Conservation (phyloP, 2,329 filamentous ascomycete species). For the Rhynchosporium graminicola region DNA sequence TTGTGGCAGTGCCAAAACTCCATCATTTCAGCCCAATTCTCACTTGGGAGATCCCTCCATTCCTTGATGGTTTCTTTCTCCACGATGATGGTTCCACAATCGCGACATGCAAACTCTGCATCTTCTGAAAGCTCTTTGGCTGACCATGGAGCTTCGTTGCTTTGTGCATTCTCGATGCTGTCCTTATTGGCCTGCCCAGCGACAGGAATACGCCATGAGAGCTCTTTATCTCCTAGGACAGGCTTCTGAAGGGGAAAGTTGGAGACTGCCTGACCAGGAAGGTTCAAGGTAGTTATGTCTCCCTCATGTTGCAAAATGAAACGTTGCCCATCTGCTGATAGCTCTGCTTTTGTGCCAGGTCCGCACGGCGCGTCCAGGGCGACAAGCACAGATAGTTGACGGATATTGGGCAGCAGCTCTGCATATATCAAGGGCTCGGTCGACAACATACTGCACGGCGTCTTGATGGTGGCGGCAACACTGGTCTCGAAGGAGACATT, state of each 20-base stretch:
- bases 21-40: conserved; percentile 99
- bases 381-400: conserved; percentile 61
- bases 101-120: conserved; percentile 41
- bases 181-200: conserved; percentile 20
- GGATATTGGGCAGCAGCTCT: conserved; percentile 65
- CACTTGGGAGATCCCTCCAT: conserved; percentile 94
- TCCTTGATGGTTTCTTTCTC: conserved; percentile 44
- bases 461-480: neutral
- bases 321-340: conserved; percentile 49
- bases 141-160: conserved; percentile 49
- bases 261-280: conserved; percentile 43
- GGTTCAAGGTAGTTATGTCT: conserved; percentile 40
- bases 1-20: conserved; percentile 99
- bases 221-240: conserved; percentile 36
- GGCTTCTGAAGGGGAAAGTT: conserved; percentile 28
- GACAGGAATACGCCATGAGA: conserved; percentile 58
- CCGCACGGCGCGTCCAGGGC: conserved; percentile 47
- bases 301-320: conserved; percentile 53
- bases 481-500: conserved; percentile 6
- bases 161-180: conserved; percentile 26
- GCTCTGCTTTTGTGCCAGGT: conserved; percentile 36
- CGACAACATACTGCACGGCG: conserved; percentile 21
- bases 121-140: conserved; percentile 49
- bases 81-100: conserved; percentile 49
- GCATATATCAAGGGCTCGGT: conserved; percentile 53